These are phyloP conservation scores for Schwanniomyces occidentalis DNA, from an alignment of 805 yeast genomes.

Conservation along the genomic window DNA sequence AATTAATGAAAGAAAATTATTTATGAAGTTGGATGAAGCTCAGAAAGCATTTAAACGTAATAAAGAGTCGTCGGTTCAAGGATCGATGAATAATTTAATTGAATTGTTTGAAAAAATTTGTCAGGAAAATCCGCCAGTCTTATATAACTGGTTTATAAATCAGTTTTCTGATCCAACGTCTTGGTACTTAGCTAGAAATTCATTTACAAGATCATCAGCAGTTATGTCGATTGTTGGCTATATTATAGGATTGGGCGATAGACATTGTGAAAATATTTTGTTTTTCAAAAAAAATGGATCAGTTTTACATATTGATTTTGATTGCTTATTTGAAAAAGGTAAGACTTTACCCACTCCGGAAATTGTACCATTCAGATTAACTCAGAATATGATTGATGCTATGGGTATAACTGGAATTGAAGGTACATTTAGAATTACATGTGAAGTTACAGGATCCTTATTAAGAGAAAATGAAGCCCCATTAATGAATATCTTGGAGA, in stretches of 20 bases:
- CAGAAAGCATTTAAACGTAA: constrained; percentile 23
- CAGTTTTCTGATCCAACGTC: constrained; percentile 84
- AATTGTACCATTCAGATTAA: constrained; percentile 88
- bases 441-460: constrained; percentile 78
- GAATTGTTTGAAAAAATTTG: constrained; percentile 25
- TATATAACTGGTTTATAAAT: constrained; percentile 85
- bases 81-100: constrained; percentile 19
- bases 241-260: constrained; percentile 90
- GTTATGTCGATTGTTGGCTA: constrained; percentile 98
- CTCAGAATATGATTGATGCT: constrained; percentile 90
- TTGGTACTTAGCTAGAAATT: constrained; percentile 81
- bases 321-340: constrained; percentile 90
- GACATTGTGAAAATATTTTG: constrained; percentile 91
- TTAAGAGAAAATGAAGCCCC: constrained; percentile 79
- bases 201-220: constrained; percentile 77
- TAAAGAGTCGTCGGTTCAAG: constrained; percentile 9
- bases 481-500: constrained; percentile 86
- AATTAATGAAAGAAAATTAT: constrained; percentile 26
- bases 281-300: constrained; percentile 73
- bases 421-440: constrained; percentile 81
- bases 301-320: constrained; percentile 92
- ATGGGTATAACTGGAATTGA: constrained; percentile 88
- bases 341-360: constrained; percentile 78
- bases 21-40: constrained; percentile 30
- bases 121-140: constrained; percentile 59